Evolutionary conservation across 768 basidiomycete species (phyloP).

Genomic region (Phylloporus scabripes): DNA sequence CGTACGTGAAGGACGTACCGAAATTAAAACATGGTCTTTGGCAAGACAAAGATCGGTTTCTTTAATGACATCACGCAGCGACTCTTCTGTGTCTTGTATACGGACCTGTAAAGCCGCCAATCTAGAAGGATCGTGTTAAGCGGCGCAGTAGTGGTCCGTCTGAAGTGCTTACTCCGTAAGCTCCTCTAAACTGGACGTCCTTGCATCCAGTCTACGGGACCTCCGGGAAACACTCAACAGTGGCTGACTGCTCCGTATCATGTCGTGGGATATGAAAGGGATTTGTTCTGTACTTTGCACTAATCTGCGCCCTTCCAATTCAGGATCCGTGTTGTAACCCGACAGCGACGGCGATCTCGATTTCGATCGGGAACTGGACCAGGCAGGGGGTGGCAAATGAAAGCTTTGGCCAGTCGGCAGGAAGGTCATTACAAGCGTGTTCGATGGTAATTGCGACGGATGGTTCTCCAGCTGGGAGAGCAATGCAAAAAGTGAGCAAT

Average conservation of each 20-base stretch:
- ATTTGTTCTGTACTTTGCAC: conserved; percentile 28
- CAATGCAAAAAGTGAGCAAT: conserved; percentile 8
- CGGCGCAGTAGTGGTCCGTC: not conserved
- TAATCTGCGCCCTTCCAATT: conserved; percentile 44
- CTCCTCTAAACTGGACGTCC: conserved; percentile 61
- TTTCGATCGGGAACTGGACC: conserved; percentile 23
- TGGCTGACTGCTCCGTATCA: conserved; percentile 13
- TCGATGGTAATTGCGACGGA: conserved; percentile 55
- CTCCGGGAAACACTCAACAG: conserved; percentile 14
- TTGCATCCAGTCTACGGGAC: conserved; percentile 27
- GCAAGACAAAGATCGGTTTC: conserved; percentile 46
- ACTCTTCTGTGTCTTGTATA: conserved; percentile 46
- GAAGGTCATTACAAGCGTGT: conserved; percentile 65
- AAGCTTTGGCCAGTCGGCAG: conserved; percentile 56
- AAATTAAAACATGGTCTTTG: conserved; percentile 33
- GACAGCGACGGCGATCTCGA: conserved; percentile 52
- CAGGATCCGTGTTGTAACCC: conserved; percentile 72
- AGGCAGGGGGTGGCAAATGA: conserved; percentile 43
- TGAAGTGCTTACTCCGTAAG: conserved; percentile 55
- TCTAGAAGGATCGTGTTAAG: conserved; percentile 30
- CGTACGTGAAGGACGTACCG: conserved; percentile 36
- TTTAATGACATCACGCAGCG: conserved; percentile 42
- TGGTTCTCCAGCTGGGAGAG: conserved; percentile 33
- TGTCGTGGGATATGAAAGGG: conserved; percentile 17
- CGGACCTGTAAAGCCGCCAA: conserved; percentile 48